These are phyloP conservation scores for Psilocybe tampanensis DNA, from an alignment of 768 basidiomycete genomes.

Conservation along the genomic window DNA sequence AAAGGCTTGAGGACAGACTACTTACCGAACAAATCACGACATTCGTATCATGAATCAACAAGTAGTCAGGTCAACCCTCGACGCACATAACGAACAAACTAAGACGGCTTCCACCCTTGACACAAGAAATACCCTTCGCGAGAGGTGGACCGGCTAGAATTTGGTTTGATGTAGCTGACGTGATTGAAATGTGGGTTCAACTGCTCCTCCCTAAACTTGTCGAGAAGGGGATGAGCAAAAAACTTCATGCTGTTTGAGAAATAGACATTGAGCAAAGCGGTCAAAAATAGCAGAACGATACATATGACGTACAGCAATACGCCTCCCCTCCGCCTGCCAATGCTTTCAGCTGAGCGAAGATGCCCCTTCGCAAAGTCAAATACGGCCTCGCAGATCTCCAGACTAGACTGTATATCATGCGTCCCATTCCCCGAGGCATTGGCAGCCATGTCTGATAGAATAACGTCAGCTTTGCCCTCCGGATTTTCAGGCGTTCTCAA, in stretches of 20 bases:
- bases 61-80: too few relatives aligned
- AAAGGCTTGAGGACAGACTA: too few relatives aligned
- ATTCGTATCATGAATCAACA: too few relatives aligned
- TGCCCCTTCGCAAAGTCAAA: constrained; percentile 64
- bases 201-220: constrained; percentile 60
- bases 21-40: too few relatives aligned
- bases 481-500: constrained; percentile 28
- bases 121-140: constrained; percentile 90
- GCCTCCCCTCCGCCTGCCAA: constrained; percentile 47
- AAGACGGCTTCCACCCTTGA: constrained; percentile 57
- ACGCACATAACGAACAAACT: too few relatives aligned
- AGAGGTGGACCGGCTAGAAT: constrained; percentile 76
- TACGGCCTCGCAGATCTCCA: constrained; percentile 77
- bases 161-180: constrained; percentile 77
- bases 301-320: constrained; percentile 54
- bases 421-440: constrained; percentile 74
- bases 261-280: constrained; percentile 1
- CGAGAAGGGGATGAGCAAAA: constrained; percentile 74
- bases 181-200: constrained; percentile 66
- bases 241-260: constrained; percentile 69
- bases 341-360: constrained; percentile 47
- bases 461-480: constrained; percentile 65
- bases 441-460: constrained; percentile 90
- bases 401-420: constrained; percentile 66
- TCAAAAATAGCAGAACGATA: constrained; percentile 5